These are phyloP conservation scores for Cyphellophora europaea DNA, from an alignment of 2,329 filamentous ascomycete genomes.

Conservation along the genomic window DNA sequence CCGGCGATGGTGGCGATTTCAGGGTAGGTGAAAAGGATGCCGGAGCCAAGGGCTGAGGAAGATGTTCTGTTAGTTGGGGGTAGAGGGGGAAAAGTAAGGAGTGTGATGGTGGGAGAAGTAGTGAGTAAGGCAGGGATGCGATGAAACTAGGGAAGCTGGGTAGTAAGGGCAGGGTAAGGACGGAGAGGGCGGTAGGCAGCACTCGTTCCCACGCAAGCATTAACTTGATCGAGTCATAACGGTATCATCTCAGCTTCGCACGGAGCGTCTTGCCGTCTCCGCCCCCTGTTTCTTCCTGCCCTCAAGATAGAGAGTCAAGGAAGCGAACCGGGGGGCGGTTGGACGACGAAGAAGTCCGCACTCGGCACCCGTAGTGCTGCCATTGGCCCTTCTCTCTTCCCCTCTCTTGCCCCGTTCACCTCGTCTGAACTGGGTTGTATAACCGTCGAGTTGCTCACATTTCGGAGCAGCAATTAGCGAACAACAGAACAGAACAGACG, in stretches of 20 bases:
- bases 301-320: conserved; percentile 33
- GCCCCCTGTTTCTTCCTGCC: conserved; percentile 20
- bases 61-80: no score
- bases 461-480: background rate
- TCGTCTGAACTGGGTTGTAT: background rate
- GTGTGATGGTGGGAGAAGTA: no score
- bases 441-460: background rate
- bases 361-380: conserved; percentile 80
- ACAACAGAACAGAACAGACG: background rate
- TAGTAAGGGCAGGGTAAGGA: conserved; percentile 16
- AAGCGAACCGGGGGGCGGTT: no score
- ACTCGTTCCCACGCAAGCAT: conserved; percentile 96
- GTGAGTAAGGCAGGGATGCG: no score
- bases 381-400: conserved; percentile 26
- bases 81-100: no score
- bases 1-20: conserved; percentile 70
- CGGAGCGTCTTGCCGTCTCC: conserved; percentile 12
- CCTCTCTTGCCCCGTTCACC: background rate
- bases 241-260: conserved; percentile 89
- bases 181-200: conserved; percentile 54
- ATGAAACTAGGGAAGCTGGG: no score
- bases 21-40: conserved; percentile 74
- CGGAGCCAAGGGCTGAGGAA: conserved; percentile 64
- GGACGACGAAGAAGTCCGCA: conserved; percentile 25
- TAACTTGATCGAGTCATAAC: conserved; percentile 97